These are phyloP conservation scores for Prunus mume DNA, from an alignment of 306 rosid genomes.

Conservation along the genomic window DNA sequence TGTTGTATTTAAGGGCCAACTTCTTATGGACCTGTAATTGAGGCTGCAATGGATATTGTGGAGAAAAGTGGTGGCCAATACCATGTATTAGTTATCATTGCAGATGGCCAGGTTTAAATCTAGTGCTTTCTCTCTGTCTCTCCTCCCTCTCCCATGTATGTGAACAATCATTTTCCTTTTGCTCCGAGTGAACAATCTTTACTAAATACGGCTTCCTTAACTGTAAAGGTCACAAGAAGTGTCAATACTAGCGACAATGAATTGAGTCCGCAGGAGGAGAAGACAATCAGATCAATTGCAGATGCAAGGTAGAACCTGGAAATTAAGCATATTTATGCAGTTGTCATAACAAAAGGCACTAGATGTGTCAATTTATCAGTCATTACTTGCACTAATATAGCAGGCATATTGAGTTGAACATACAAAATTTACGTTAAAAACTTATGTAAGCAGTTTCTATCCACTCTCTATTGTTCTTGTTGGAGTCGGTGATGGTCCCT, in stretches of 20 bases:
- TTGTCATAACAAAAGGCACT: not conserved
- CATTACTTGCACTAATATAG: not conserved
- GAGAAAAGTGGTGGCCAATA: slow-evolving; percentile 82
- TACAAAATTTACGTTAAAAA: slow-evolving; percentile 16
- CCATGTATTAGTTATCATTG: slow-evolving; percentile 81
- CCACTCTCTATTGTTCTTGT: slow-evolving; percentile 81
- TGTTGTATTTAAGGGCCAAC: slow-evolving; percentile 72
- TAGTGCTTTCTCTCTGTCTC: not conserved
- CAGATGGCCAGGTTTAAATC: slow-evolving; percentile 78
- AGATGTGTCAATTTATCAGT: not conserved
- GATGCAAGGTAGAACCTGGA: slow-evolving; percentile 61
- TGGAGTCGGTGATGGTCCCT: slow-evolving; percentile 97
- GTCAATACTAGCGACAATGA: slow-evolving; percentile 39
- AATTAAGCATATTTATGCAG: not conserved
- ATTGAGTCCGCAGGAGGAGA: slow-evolving; percentile 79
- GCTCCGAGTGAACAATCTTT: not conserved
- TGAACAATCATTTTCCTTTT: not conserved
- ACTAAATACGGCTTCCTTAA: slow-evolving; percentile 14
- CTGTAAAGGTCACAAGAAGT: slow-evolving; percentile 68
- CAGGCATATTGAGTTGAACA: slow-evolving; percentile 5
- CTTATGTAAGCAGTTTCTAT: slow-evolving; percentile 48
- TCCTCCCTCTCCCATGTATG: not conserved
- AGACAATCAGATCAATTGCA: slow-evolving; percentile 66
- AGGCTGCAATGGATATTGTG: slow-evolving; percentile 85
- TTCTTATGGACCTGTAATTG: slow-evolving; percentile 77